Conservation (phyloP, 2,329 filamentous ascomycete species). For the Aspergillaceae sp. region DNA sequence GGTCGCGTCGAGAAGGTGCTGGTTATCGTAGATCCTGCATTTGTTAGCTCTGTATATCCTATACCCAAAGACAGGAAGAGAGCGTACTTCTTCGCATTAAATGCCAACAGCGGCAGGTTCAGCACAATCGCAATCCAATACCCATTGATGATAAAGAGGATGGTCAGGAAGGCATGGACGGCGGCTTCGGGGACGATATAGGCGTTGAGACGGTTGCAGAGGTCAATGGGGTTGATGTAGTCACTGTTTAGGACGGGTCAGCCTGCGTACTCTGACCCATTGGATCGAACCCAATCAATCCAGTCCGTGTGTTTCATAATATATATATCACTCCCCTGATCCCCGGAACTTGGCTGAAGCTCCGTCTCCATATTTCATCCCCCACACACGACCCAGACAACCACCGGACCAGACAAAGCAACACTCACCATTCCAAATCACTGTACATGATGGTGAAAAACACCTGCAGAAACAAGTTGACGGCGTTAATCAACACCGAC, state of each 20-base stretch:
- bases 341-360: background rate
- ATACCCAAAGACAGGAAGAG: background rate
- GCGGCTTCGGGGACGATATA: slow-evolving; percentile 99
- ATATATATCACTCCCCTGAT: background rate
- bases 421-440: slow-evolving; percentile 89
- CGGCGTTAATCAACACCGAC: slow-evolving; percentile 97
- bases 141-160: slow-evolving; percentile 95
- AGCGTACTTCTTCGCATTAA: slow-evolving; percentile 95
- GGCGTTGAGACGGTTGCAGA: slow-evolving; percentile 99
- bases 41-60: slow-evolving; percentile 12
- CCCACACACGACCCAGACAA: background rate
- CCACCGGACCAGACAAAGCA: too few relatives aligned
- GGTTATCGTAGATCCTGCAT: slow-evolving; percentile 85
- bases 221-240: slow-evolving; percentile 99
- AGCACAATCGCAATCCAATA: slow-evolving; percentile 93
- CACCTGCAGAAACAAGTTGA: slow-evolving; percentile 98
- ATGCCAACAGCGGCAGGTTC: slow-evolving; percentile 83
- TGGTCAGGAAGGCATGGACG: slow-evolving; percentile 90
- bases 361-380: background rate
- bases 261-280: slow-evolving; percentile 8
- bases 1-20: slow-evolving; percentile 91
- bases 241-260: slow-evolving; percentile 53
- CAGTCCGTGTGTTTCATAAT: too few relatives aligned
- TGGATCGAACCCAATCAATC: too few relatives aligned
- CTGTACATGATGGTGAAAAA: slow-evolving; percentile 99